These are phyloP conservation scores for Phytophthora macrochlamydospora DNA, from an alignment of 352 stramenopile species.

Conservation along the genomic window DNA sequence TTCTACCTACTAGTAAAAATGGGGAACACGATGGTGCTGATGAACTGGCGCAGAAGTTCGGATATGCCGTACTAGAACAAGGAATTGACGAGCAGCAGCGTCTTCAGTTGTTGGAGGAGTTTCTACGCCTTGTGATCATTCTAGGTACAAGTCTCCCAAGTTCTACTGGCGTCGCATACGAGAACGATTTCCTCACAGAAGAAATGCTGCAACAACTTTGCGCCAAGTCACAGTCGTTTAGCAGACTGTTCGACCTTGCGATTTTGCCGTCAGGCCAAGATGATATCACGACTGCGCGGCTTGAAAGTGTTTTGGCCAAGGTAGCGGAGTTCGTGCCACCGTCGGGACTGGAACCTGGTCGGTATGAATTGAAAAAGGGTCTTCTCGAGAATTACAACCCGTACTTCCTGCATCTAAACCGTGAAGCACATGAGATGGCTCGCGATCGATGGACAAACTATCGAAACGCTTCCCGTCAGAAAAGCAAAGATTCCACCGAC, in stretches of 20 bases:
- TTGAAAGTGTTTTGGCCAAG: conserved; percentile 67
- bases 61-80: conserved; percentile 57
- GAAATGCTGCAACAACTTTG: conserved; percentile 89
- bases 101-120: conserved; percentile 84
- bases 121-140: conserved; percentile 79
- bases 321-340: conserved; percentile 78
- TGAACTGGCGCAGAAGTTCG: conserved; percentile 34
- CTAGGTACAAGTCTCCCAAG: conserved; percentile 78
- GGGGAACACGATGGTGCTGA: conserved; percentile 2
- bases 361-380: conserved; percentile 80
- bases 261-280: conserved; percentile 86
- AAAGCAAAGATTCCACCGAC: conserved; percentile 26
- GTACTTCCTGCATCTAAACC: conserved; percentile 87
- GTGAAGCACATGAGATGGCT: conserved; percentile 80
- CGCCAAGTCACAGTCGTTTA: conserved; percentile 80
- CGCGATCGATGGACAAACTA: conserved; percentile 85
- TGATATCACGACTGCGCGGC: conserved; percentile 65
- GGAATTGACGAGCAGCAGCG: conserved; percentile 76
- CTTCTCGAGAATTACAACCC: conserved; percentile 85
- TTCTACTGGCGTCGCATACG: conserved; percentile 56
- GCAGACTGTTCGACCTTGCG: conserved; percentile 80
- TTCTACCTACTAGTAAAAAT: conserved; percentile 24
- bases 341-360: conserved; percentile 75
- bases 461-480: conserved; percentile 52
- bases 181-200: conserved; percentile 79